A percentile compares a stretch with the other conserved stretches of the same genome.
phyloP scores from a whole-genome alignment of 2,329 filamentous ascomycete genomes.

The Phialemonium atrogriseum region DNA sequence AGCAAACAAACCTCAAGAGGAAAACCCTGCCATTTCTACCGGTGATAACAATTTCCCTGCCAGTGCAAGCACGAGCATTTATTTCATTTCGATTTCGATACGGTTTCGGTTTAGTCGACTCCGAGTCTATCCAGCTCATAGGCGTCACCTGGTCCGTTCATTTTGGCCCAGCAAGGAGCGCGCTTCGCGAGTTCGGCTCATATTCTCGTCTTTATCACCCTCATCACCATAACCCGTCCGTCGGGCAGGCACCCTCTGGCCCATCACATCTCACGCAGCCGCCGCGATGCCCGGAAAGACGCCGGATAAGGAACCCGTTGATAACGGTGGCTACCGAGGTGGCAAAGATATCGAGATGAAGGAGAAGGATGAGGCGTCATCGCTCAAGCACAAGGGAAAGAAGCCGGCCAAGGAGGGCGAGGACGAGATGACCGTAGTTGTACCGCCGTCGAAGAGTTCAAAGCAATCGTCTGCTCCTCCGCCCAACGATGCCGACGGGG shows the following conservation, averaged over 20 bases:
- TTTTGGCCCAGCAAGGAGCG: slow-evolving; percentile 12
- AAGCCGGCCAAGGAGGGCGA: slow-evolving; percentile 58
- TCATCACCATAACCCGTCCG: slow-evolving; percentile 7
- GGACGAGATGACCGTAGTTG: slow-evolving; percentile 75
- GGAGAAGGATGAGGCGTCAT: slow-evolving; percentile 42
- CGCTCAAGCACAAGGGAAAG: slow-evolving; percentile 58
- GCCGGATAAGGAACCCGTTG: slow-evolving; percentile 60
- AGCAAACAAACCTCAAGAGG: slow-evolving; percentile 2
- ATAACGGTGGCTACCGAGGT: slow-evolving; percentile 56
- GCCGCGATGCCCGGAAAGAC: slow-evolving; percentile 62
- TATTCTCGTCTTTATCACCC: slow-evolving; percentile 2
- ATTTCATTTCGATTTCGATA: background rate
- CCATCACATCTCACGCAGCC: slow-evolving; percentile 5
- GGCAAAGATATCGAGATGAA: slow-evolving; percentile 66
- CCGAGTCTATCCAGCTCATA: slow-evolving; percentile 3
- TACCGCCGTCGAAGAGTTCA: slow-evolving; percentile 61
- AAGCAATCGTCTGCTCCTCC: slow-evolving; percentile 48
- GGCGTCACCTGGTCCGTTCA: too few relatives aligned
- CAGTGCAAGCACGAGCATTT: background rate
- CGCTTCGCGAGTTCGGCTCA: slow-evolving; percentile 11
- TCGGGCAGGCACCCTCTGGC: slow-evolving; percentile 3
- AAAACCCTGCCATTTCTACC: slow-evolving; percentile 1
- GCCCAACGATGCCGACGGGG: slow-evolving; percentile 55
- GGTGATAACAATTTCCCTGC: slow-evolving; percentile 1
- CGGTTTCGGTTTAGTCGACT: slow-evolving; percentile 1